Conservation (phyloP, 140 eudicot species). For the Cichorium intybus region DNA sequence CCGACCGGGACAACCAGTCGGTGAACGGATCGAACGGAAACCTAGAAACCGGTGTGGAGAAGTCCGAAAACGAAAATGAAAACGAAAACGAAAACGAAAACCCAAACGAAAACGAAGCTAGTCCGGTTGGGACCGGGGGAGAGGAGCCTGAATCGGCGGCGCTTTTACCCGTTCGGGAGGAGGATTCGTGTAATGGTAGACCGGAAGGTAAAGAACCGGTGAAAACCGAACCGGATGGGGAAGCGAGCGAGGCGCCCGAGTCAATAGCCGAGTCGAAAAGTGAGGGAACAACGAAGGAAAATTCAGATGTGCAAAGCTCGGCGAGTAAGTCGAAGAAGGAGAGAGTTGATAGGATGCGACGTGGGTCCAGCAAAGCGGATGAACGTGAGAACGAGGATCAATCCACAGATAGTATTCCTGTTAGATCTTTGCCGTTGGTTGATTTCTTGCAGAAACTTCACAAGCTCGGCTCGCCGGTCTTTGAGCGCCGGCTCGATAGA, state of each 20-base stretch:
- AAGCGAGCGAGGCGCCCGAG: slow-evolving; percentile 27
- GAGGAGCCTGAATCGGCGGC: slow-evolving; percentile 26
- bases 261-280: slow-evolving; percentile 45
- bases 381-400: slow-evolving; percentile 36
- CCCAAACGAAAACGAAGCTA: slow-evolving; percentile 17
- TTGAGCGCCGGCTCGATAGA: slow-evolving; percentile 47
- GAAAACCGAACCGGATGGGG: slow-evolving; percentile 41
- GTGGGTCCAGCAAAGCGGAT: slow-evolving; percentile 27
- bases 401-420: slow-evolving; percentile 33
- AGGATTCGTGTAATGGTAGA: slow-evolving; percentile 37
- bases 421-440: slow-evolving; percentile 44
- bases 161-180: slow-evolving; percentile 24
- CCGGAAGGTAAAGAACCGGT: slow-evolving; percentile 28
- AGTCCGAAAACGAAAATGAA: slow-evolving; percentile 19
- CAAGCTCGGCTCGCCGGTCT: slow-evolving; percentile 39
- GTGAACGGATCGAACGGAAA: slow-evolving; percentile 39
- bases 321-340: slow-evolving; percentile 44
- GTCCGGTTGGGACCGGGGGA: slow-evolving; percentile 26
- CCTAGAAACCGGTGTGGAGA: slow-evolving; percentile 17
- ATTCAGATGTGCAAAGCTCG: slow-evolving; percentile 56
- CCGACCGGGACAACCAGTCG: slow-evolving; percentile 40
- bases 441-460: slow-evolving; percentile 38
- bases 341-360: slow-evolving; percentile 27
- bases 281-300: slow-evolving; percentile 33
- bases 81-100: background rate